Conservation (phyloP, 306 rosid species). For the Adenanthera pavonina region DNA sequence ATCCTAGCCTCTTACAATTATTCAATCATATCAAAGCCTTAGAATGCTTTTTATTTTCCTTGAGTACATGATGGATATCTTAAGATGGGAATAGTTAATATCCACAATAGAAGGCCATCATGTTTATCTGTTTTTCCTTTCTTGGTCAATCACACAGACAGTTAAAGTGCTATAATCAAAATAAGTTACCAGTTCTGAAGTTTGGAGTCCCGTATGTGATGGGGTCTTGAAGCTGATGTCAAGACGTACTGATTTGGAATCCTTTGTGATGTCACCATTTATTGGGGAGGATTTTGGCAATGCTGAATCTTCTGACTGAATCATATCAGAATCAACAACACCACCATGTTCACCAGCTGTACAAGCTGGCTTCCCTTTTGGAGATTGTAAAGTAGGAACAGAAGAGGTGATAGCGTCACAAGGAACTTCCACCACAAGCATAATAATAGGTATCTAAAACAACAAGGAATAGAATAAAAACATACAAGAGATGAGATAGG, state of each 20-base stretch:
- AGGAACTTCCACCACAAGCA: conserved; percentile 82
- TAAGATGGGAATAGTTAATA: not conserved
- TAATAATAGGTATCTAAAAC: conserved; percentile 69
- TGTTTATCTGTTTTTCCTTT: not conserved
- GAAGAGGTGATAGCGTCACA: conserved; percentile 55
- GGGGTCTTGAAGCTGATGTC: conserved; percentile 75
- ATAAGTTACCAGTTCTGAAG: conserved; percentile 63
- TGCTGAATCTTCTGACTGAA: conserved; percentile 56
- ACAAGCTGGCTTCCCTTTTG: conserved; percentile 57
- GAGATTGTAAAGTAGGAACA: conserved; percentile 62
- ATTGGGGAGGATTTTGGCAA: conserved; percentile 52
- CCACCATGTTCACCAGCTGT: conserved; percentile 45
- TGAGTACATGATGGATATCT: not conserved
- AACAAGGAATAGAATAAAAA: conserved; percentile 39
- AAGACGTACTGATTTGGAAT: conserved; percentile 62
- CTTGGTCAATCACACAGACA: not conserved
- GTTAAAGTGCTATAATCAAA: conserved; percentile 1
- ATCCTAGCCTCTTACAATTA: not conserved
- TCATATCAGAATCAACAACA: conserved; percentile 41
- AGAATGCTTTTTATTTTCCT: not conserved
- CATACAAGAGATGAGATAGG: not conserved
- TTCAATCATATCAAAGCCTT: not conserved
- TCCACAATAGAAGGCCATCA: not conserved
- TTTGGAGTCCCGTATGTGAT: conserved; percentile 78
- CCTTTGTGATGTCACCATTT: conserved; percentile 38